phyloP scores from a whole-genome alignment of 225 moss, liverwort and hornwort genomes.

The Pleurozium schreberi region DNA sequence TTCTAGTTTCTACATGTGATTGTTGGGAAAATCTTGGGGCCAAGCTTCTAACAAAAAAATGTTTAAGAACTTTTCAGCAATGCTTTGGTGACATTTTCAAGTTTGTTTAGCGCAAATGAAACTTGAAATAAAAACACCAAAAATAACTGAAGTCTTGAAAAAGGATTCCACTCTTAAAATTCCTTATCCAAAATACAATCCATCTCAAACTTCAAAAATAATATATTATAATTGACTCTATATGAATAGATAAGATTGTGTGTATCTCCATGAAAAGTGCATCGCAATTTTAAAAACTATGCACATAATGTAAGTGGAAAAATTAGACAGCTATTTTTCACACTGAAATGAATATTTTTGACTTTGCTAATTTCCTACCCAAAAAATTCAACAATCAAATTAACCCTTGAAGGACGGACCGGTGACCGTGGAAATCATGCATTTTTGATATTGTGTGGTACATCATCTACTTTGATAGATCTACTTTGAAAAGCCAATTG shows the following conservation, averaged over 20 bases:
- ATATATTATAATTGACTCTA: background rate
- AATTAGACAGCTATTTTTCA: background rate
- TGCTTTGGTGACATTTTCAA: background rate
- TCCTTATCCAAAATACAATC: background rate
- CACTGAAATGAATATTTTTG: background rate
- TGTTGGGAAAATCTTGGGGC: background rate
- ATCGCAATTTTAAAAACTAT: background rate
- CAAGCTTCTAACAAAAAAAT: background rate
- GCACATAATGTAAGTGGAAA: background rate
- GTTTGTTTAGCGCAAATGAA: background rate
- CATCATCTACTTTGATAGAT: no score
- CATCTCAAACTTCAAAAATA: background rate
- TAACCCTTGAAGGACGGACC: no score
- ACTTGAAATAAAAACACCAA: background rate
- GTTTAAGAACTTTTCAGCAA: background rate
- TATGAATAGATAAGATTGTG: background rate
- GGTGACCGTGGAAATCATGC: no score
- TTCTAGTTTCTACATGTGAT: background rate
- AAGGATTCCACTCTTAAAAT: background rate
- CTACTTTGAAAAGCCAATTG: no score
- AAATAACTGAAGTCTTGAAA: background rate
- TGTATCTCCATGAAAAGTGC: accelerated
- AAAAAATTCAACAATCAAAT: background rate
- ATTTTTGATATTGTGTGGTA: no score
- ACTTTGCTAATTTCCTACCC: background rate